Base-by-base conservation (phyloP, 805 yeast genomes). In the Metschnikowia reukaufii region DNA sequence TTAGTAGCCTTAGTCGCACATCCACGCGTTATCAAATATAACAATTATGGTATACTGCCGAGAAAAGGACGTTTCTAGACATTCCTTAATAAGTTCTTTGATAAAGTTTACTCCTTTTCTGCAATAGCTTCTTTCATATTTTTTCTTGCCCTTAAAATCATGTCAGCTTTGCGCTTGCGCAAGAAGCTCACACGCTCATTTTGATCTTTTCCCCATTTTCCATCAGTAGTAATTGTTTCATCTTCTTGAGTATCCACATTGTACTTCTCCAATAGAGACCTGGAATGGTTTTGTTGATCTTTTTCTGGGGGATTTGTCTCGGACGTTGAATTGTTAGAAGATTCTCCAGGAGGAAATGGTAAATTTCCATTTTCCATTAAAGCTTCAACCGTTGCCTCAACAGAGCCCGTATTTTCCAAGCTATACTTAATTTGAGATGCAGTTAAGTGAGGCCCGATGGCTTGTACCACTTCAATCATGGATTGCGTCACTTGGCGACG, bases 391-490 rank as follows among this genome's bases (percentile, higher is more conserved):
- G 98, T 91, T 7, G 66, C 77, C 63, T 88, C 91, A 1, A 91
- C 91, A 6, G 86, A 83, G 0, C 96, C 95, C 0, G 94, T 81
- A 49, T 80, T 73, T 58, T 83, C 82, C 51, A 94, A 75, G 62
- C 86, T 96, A 51, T 74, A 73, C 50, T 83, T 73, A 50, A 94
- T 88, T 61, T 87, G 95, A 6, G 78, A 86, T 4, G 67, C 76
- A 1, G 86, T 73, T 27, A 88, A 68, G 17, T 73, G 72, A 4
- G 97, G 97, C 0, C 90, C 96, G 45, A 92, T 73, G 35, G 89
- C 82, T 56, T 82, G 86, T 2, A 92, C 97, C 0, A 87, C 83
- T 52, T 86, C 94, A 36, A 92, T 74, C 98, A 92, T 92, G 47
- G 78, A 79, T 4, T 71, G 72, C 3, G 84, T 82, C 18, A 85